Percentiles rank a stretch among this genome's conserved stretches.
phyloP scores from a whole-genome alignment of 2,329 filamentous ascomycete genomes.

The Trichophyton verrucosum region DNA sequence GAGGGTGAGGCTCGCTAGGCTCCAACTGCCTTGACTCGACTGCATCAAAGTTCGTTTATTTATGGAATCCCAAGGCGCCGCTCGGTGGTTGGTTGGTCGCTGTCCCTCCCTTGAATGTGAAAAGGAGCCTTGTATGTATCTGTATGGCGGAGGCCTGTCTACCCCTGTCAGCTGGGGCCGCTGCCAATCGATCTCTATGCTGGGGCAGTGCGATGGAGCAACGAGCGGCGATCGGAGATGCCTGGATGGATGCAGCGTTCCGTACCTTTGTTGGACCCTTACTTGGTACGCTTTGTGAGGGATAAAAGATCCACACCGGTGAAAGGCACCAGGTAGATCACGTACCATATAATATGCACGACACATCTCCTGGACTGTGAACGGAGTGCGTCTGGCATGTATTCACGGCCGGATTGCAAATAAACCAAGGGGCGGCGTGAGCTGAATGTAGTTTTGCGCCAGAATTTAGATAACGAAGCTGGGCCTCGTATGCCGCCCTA shows the following conservation, averaged over 20 bases:
- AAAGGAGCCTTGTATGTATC: neutral
- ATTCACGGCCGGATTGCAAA: neutral
- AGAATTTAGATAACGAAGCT: neutral
- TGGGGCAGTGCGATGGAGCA: neutral
- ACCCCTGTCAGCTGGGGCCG: neutral
- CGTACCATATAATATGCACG: neutral
- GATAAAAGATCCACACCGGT: neutral
- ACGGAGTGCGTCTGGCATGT: neutral
- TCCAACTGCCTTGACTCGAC: neutral
- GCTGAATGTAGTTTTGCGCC: neutral
- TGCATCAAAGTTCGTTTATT: slow-evolving; percentile 1
- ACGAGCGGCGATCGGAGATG: neutral
- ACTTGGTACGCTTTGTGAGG: neutral
- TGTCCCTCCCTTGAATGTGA: neutral
- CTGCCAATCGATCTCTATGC: neutral
- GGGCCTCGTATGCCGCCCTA: neutral
- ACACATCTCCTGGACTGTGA: no score
- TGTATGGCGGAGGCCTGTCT: neutral
- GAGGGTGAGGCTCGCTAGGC: neutral
- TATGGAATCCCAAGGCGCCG: neutral
- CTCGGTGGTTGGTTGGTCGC: neutral
- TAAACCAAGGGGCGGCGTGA: neutral
- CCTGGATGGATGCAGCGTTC: no score
- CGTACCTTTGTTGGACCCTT: neutral
- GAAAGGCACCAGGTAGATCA: neutral